These are phyloP conservation scores for Monosporascus sp. DNA, from an alignment of 2,329 filamentous ascomycete species.

Conservation along the genomic window DNA sequence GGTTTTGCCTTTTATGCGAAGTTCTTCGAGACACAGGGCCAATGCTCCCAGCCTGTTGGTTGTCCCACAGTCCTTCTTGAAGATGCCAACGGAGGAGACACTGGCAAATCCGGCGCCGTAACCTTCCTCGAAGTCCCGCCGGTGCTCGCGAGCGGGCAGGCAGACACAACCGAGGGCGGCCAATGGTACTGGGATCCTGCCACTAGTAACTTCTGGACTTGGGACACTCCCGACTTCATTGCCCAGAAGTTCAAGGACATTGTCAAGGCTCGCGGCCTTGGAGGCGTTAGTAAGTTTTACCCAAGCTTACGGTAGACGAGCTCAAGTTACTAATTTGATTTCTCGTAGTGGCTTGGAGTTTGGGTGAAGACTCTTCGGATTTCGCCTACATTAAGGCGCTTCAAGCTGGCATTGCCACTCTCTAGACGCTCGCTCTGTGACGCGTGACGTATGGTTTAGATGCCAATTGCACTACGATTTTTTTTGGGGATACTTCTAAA, in stretches of 20 bases:
- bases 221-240: slow-evolving; percentile 60
- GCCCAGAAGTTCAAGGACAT: slow-evolving; percentile 56
- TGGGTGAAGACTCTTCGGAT: slow-evolving; percentile 13
- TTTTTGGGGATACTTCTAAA: no score
- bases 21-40: slow-evolving; percentile 48
- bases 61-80: slow-evolving; percentile 48
- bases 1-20: slow-evolving; percentile 65
- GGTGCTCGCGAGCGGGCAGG: slow-evolving; percentile 36
- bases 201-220: slow-evolving; percentile 65
- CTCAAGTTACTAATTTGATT: not conserved
- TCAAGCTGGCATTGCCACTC: slow-evolving; percentile 10
- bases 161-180: slow-evolving; percentile 55
- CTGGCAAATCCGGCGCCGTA: slow-evolving; percentile 42
- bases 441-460: not conserved
- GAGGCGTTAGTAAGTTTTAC: slow-evolving; percentile 49
- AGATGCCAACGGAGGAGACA: slow-evolving; percentile 51
- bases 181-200: slow-evolving; percentile 62
- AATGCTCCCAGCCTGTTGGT: slow-evolving; percentile 37
- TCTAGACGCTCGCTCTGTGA: slow-evolving; percentile 1
- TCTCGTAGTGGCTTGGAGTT: slow-evolving; percentile 12
- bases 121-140: slow-evolving; percentile 37
- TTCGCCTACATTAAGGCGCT: slow-evolving; percentile 14
- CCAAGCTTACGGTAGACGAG: not conserved
- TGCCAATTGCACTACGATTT: not conserved
- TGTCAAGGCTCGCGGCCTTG: slow-evolving; percentile 49